Conservation (phyloP, 768 basidiomycete genomes). For the Rhodosporidiobolus odoratus region DNA sequence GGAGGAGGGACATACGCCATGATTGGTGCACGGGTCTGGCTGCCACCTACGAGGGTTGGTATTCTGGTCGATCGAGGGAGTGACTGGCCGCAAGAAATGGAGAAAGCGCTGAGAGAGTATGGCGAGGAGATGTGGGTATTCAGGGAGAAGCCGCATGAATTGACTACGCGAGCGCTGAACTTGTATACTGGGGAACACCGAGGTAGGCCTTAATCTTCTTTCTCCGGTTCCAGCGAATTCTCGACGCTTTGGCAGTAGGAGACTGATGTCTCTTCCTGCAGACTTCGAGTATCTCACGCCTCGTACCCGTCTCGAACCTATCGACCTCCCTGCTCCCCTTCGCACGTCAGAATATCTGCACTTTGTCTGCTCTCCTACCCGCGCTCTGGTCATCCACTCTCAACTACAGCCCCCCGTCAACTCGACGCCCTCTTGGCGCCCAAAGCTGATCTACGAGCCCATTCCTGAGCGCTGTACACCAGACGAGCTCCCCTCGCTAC, state of each 20-base stretch:
- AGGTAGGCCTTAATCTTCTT: constrained; percentile 50
- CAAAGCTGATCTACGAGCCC: constrained; percentile 73
- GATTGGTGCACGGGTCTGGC: constrained; percentile 78
- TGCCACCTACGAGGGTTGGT: constrained; percentile 60
- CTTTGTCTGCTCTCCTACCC: constrained; percentile 75
- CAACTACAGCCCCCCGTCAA: constrained; percentile 54
- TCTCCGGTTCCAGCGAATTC: neutral
- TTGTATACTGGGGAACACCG: constrained; percentile 67
- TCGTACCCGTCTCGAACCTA: constrained; percentile 64
- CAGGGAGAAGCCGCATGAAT: constrained; percentile 55
- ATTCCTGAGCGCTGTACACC: constrained; percentile 81
- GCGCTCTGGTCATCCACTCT: constrained; percentile 62
- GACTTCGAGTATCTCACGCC: constrained; percentile 73
- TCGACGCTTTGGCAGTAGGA: neutral
- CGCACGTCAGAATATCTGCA: constrained; percentile 59
- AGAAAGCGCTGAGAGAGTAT: constrained; percentile 57
- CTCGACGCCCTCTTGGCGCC: constrained; percentile 56
- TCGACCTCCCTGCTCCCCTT: constrained; percentile 60
- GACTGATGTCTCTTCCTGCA: neutral
- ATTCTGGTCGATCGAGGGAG: constrained; percentile 78
- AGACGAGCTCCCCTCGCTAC: constrained; percentile 66
- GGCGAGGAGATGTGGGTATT: constrained; percentile 74
- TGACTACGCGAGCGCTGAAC: constrained; percentile 71
- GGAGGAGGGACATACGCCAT: constrained; percentile 68
- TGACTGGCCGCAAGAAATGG: constrained; percentile 64